phyloP scores from a whole-genome alignment of 2,329 filamentous ascomycete genomes.

The Fusarium oligoseptatum region DNA sequence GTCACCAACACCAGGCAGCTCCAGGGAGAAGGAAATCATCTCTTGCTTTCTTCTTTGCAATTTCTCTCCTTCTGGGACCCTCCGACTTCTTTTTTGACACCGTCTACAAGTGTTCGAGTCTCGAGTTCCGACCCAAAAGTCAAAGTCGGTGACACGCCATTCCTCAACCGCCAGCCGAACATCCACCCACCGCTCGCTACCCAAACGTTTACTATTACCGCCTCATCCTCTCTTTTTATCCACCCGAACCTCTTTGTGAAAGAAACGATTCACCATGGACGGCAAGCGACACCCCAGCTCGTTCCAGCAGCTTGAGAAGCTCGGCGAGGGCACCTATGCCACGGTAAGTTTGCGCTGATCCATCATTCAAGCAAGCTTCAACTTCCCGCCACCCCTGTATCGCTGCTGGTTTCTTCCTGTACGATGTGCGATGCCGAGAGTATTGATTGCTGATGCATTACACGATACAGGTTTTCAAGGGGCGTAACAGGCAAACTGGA shows the following conservation, averaged over 20 bases:
- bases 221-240: constrained; percentile 11
- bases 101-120: background rate
- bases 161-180: constrained; percentile 12
- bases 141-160: constrained; percentile 33
- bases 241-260: constrained; percentile 1
- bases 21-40: constrained; percentile 10
- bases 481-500: constrained; percentile 95
- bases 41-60: background rate
- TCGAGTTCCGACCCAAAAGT: constrained; percentile 1
- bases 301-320: constrained; percentile 99
- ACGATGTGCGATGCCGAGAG: background rate
- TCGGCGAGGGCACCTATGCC: constrained; percentile 98
- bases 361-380: background rate
- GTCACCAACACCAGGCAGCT: constrained; percentile 17
- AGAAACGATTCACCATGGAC: constrained; percentile 74
- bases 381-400: background rate
- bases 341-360: constrained; percentile 72
- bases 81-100: background rate
- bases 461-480: constrained; percentile 87
- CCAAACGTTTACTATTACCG: constrained; percentile 6
- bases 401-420: background rate
- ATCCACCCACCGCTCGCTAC: constrained; percentile 10
- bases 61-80: constrained; percentile 1
- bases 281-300: constrained; percentile 93
- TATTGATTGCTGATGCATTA: constrained; percentile 23